Evolutionary conservation across 257 asterid genomes (phyloP), one percentile per base, ranked within the genome.

Genomic region (Solanum lycopersicoides): DNA sequence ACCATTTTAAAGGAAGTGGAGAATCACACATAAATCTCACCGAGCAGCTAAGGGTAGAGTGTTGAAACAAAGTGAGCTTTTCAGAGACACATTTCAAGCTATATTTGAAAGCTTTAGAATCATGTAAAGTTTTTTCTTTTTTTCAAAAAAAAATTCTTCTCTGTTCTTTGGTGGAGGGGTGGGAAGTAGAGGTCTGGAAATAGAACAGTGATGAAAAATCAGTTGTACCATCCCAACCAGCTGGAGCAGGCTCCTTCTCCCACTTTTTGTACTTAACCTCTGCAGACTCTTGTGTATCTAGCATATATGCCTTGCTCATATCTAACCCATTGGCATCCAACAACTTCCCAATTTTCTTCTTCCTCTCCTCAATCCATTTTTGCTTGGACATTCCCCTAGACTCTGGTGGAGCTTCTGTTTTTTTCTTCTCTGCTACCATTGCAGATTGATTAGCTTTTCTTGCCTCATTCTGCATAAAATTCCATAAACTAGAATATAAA

Each of bases 361-460:
- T 97, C 93, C 98, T 95, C 87, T 97, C 98, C 92, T 97, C 98
- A 1, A 96, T 93, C 99, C 99, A 97, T 85, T 97, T 97, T 91
- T 95, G 96, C 93, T 97, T 97, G 86, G 98, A 95, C 90, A 95
- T 92, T 71, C 99, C 99, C 90, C 99, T 93, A 66, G 98, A 93
- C 89, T 97, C 99, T 37, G 88, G 90, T 18, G 97, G 96, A 87
- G 93, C 88, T 85, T 97, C 98, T 83, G 83, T 65, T 88, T 90
- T 94, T 91, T 96, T 95, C 92, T 93, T 97, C 93, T 95, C 99
- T 3, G 93, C 92, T 47, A 94, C 98, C 94, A 95, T 94, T 25
- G 98, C 99, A 88, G 95, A 92, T 91, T 95, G 98, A 88, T 96
- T 96, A 87, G 98, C 99, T 89, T 96, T 97, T 89, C 95, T 93